Base-by-base conservation (phyloP, 2,329 filamentous ascomycete species). In the Penicillium psychrosexuale region DNA sequence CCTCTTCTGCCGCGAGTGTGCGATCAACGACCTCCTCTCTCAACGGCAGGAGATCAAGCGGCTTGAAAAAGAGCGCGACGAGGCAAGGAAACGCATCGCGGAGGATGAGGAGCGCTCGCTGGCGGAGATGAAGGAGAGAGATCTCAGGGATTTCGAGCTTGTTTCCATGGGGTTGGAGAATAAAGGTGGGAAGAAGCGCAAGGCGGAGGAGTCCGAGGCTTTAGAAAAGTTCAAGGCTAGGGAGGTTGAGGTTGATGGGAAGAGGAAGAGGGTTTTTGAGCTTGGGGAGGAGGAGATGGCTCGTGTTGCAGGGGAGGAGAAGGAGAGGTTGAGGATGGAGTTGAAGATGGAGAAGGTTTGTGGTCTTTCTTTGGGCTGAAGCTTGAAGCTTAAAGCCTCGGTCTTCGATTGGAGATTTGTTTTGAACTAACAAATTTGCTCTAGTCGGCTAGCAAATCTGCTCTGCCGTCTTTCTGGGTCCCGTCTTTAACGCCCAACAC, bases 1-100 rank as follows among this genome's bases (percentile, higher is more conserved):
- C 72, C 80, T 99, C 13, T 97, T 97, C 77, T 99, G 93, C 73
- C 86, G 91, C 64, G 94, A 97, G 77, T 99, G 93, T 76, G 92
- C 91, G 8, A 84, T 97, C 50, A 86, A 80, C 63, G 96, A 97
- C 66, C 85, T 99, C n/a, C 80, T 97, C 1, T 83, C 91, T 1
- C 93, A 99, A 74, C 87, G 90, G 64, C 89, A 92, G 75, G 94
- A 97, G 69, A 92, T 96, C 61, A 94, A 91, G 71, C 84, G 94
- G 0, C 69, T 89, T 2, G 89, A 90, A 57, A 88, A 84, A 63
- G 80, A 83, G 22, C 79, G 83, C 19, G 85, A 87, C 61, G 77
- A 81, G 30, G 82, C 84, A 28, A 78, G 81, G 58, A 80, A 82
- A 51, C 88, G 91, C 27, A 77, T 80, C 7, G 79, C 80, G 5